These are phyloP conservation scores for Aspergillaceae sp. DNA, from an alignment of 2,329 filamentous ascomycete genomes.

Conservation along the genomic window DNA sequence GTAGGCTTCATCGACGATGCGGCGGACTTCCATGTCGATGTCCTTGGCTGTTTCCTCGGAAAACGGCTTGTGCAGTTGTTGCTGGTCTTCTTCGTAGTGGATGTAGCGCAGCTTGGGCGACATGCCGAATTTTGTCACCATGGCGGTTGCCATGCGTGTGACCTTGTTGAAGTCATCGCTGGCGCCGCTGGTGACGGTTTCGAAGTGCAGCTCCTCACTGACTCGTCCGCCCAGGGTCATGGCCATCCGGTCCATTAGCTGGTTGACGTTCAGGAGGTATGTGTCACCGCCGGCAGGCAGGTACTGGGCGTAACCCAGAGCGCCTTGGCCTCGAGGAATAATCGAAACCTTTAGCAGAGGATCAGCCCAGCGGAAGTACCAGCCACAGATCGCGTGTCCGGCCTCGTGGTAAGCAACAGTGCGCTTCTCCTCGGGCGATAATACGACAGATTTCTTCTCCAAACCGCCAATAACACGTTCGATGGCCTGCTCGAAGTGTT, in stretches of 20 bases:
- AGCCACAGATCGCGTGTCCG: conserved; percentile 95
- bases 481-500: conserved; percentile 93
- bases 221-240: conserved; percentile 97
- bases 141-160: conserved; percentile 85
- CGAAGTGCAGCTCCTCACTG: conserved; percentile 92
- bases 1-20: conserved; percentile 89
- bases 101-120: conserved; percentile 86
- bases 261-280: conserved; percentile 90
- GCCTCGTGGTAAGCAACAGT: conserved; percentile 98
- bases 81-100: conserved; percentile 69
- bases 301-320: conserved; percentile 93
- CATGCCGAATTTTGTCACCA: conserved; percentile 99
- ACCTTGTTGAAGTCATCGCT: conserved; percentile 99
- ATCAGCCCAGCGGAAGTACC: conserved; percentile 95
- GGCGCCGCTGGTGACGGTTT: conserved; percentile 88
- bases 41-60: conserved; percentile 86
- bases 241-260: conserved; percentile 98
- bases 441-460: conserved; percentile 92
- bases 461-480: conserved; percentile 94
- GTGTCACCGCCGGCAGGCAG: conserved; percentile 75
- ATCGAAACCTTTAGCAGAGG: conserved; percentile 97
- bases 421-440: conserved; percentile 87
- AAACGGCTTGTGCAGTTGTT: conserved; percentile 86
- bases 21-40: conserved; percentile 84
- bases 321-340: conserved; percentile 89